Percentiles rank a stretch among this genome's conserved stretches.
These are phyloP conservation scores for Pilasporangium apinafurcum DNA, from an alignment of 352 stramenopile species.

Conservation along the genomic window DNA sequence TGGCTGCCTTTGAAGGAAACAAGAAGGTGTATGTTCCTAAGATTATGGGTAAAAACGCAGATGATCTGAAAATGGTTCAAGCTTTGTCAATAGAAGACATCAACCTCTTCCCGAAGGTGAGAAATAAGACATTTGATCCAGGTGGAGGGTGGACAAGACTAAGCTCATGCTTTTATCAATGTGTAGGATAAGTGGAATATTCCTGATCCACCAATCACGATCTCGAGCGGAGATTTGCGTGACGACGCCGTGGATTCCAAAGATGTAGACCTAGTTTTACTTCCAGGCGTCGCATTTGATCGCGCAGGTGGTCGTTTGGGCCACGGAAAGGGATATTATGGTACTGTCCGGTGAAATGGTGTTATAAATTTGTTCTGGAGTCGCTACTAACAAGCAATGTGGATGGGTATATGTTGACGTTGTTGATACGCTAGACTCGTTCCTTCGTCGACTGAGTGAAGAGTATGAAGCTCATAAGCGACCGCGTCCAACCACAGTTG, in stretches of 20 bases:
- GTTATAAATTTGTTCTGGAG: not conserved
- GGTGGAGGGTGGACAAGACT: no score
- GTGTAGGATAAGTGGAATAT: conserved; percentile 85
- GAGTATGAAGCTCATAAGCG: conserved; percentile 27
- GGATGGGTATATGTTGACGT: not conserved
- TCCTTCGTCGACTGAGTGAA: conserved; percentile 53
- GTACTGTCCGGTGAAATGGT: conserved; percentile 16
- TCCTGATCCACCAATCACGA: conserved; percentile 52
- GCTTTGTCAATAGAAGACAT: conserved; percentile 60
- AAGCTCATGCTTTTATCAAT: not conserved
- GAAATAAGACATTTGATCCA: not conserved
- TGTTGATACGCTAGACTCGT: conserved; percentile 57
- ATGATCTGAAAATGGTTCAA: conserved; percentile 79
- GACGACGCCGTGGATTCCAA: conserved; percentile 32
- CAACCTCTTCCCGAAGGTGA: conserved; percentile 72
- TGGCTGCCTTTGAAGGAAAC: conserved; percentile 36
- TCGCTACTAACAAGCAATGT: conserved; percentile 7
- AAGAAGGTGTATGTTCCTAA: conserved; percentile 89
- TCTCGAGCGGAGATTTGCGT: conserved; percentile 12
- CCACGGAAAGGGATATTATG: conserved; percentile 87
- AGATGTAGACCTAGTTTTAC: conserved; percentile 74
- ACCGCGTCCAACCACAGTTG: conserved; percentile 43
- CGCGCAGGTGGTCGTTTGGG: conserved; percentile 65
- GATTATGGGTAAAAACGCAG: conserved; percentile 50
- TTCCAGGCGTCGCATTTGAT: conserved; percentile 83